Conservation (phyloP, 768 basidiomycete genomes). For the Tulasnella sp. region DNA sequence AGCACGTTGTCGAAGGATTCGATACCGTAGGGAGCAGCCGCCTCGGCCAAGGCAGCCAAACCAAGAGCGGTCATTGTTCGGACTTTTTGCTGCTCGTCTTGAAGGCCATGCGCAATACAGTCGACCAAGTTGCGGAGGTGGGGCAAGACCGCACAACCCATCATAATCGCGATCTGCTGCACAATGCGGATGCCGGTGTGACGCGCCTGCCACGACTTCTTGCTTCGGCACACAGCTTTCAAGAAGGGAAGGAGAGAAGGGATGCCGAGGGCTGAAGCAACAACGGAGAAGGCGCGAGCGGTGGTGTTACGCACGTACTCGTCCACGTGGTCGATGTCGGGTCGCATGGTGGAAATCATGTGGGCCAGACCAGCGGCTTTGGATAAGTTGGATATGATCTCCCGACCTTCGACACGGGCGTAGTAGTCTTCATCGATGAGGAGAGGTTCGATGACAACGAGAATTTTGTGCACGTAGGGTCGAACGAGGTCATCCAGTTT, state of each 20-base stretch:
- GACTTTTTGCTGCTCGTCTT: conserved; percentile 95
- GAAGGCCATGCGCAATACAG: conserved; percentile 83
- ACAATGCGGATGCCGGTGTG: conserved; percentile 99
- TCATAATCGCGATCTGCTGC: conserved; percentile 99
- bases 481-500: conserved; percentile 98
- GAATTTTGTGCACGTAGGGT: conserved; percentile 98
- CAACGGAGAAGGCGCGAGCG: conserved; percentile 96
- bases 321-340: conserved; percentile 98
- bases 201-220: conserved; percentile 99
- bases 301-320: conserved; percentile 99
- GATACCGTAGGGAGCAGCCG: conserved; percentile 97
- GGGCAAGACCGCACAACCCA: conserved; percentile 97
- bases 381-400: conserved; percentile 97
- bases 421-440: conserved; percentile 98
- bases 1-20: conserved; percentile 98
- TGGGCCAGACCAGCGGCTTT: conserved; percentile 98
- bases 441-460: conserved; percentile 98
- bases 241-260: conserved; percentile 96
- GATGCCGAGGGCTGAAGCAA: conserved; percentile 96
- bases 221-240: conserved; percentile 96
- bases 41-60: conserved; percentile 91
- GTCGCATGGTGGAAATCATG: conserved; percentile 99
- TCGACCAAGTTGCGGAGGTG: conserved; percentile 95
- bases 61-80: conserved; percentile 92
- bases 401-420: conserved; percentile 94